These are phyloP conservation scores for Rubus parviflorus DNA, from an alignment of 306 rosid species.

Conservation along the genomic window DNA sequence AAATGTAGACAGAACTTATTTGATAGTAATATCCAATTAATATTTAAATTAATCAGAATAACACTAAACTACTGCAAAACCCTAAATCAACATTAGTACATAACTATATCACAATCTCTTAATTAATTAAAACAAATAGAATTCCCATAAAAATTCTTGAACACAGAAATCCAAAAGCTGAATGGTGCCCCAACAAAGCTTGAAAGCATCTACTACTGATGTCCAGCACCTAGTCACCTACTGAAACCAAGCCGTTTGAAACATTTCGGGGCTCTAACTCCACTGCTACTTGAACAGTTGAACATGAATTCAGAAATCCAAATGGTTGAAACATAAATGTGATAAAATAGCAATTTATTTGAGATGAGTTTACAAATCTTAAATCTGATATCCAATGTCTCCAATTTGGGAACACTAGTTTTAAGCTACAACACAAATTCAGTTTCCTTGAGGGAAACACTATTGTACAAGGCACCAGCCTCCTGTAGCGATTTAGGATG, in stretches of 20 bases:
- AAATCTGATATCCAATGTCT: background rate
- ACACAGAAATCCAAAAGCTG: too few species aligned
- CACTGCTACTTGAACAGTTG: background rate
- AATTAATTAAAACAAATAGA: too few species aligned
- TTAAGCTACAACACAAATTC: constrained; percentile 5
- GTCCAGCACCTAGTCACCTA: background rate
- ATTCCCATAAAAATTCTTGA: too few species aligned
- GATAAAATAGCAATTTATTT: constrained; percentile 29
- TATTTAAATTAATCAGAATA: too few species aligned
- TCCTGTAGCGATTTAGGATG: constrained; percentile 17
- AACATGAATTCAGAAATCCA: background rate
- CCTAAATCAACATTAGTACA: too few species aligned
- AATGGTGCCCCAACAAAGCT: background rate
- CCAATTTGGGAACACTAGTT: constrained; percentile 2
- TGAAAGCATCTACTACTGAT: background rate
- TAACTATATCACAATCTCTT: too few species aligned
- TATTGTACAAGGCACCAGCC: constrained; percentile 32
- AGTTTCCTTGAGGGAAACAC: background rate
- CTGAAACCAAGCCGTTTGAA: background rate
- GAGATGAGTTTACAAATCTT: constrained; percentile 18
- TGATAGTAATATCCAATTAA: too few species aligned
- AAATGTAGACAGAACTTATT: too few species aligned
- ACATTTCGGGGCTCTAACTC: background rate
- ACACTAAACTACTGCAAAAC: too few species aligned
- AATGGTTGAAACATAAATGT: background rate